Evolutionary conservation across 108 stramenopile genomes (phyloP).

Genomic region (Ochromonas danica): DNA sequence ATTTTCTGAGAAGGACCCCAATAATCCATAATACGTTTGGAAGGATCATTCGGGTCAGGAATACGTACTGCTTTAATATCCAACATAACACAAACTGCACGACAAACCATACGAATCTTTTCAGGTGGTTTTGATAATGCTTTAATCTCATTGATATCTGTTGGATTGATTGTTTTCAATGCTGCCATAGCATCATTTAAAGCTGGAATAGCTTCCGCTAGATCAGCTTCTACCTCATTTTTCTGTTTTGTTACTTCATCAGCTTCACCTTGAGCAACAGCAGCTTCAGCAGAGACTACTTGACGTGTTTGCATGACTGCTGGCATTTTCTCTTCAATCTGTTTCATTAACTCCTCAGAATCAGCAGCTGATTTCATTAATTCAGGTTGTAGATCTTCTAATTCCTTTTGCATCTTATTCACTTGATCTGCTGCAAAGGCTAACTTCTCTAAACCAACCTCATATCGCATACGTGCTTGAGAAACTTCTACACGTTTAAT

Average conservation of each 20-base stretch:
- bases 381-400: slow-evolving; percentile 59
- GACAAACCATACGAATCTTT: slow-evolving; percentile 46
- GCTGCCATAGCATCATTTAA: slow-evolving; percentile 22
- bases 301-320: slow-evolving; percentile 47
- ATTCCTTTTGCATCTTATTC: slow-evolving; percentile 56
- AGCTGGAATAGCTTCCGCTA: slow-evolving; percentile 34
- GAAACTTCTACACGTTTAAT: slow-evolving; percentile 48
- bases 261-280: slow-evolving; percentile 19
- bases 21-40: slow-evolving; percentile 63
- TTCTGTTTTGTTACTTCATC: slow-evolving; percentile 36
- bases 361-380: slow-evolving; percentile 48
- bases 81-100: slow-evolving; percentile 65
- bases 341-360: slow-evolving; percentile 58
- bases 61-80: slow-evolving; percentile 56
- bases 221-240: slow-evolving; percentile 36
- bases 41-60: slow-evolving; percentile 63
- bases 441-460: slow-evolving; percentile 60
- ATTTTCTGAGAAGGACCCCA: slow-evolving; percentile 57
- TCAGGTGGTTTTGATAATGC: slow-evolving; percentile 51
- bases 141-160: slow-evolving; percentile 56
- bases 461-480: slow-evolving; percentile 47
- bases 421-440: slow-evolving; percentile 57
- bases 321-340: slow-evolving; percentile 61
- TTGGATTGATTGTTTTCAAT: slow-evolving; percentile 31
- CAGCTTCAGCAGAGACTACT: slow-evolving; percentile 38